Base-by-base conservation (phyloP, 306 rosid species). In the Quercus aquifolioides region DNA sequence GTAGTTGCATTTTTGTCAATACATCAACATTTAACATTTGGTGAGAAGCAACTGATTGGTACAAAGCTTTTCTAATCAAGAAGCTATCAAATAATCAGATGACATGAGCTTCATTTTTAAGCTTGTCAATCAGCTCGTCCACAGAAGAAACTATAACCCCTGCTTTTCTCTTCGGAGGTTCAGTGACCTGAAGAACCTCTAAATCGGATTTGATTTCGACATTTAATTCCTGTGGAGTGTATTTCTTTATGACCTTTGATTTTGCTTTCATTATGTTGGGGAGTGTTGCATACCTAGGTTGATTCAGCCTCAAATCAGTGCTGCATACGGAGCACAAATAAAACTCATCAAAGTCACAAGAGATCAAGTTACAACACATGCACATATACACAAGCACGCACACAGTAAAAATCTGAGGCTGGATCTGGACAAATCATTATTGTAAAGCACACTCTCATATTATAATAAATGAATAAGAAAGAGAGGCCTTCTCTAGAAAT, bases 211-310 rank as follows among this genome's bases (percentile, higher is more conserved):
- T 84, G 76, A 90, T 84, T 54, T 95, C 90, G 79, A 95, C 97
- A 38, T 90, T 91, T 86, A 95, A 85, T 20, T 95, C 96, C 80
- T 83, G 82, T 0, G 89, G 94, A 56, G 92, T 89, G 80, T 73
- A 90, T 43, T 95, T 95, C 81, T 89, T 91, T 75, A 95, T 88
- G 49, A 81, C 87, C 83, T 95, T 95, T 8, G 96, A 91, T 82
- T 95, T 93, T 14, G 96, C 98, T 85, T 93, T 95, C 99, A 95
- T 95, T 85, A 91, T 90, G 97, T 93, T 95, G 63, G 99, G 98
- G 70, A 92, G 98, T 5, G 99, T 95, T 5, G 97, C 98, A 73
- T 95, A 95, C 76, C 98, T 86, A 3, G 99, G 99, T 76, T 91
- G 97, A 86, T 95, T 95, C 82, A 95, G 80, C 90, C 99, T 91